Percentiles rank a stretch among this genome's conserved stretches.
These are phyloP conservation scores for Calonectria pauciramosa DNA, from an alignment of 2,329 filamentous ascomycete species.

Conservation along the genomic window DNA sequence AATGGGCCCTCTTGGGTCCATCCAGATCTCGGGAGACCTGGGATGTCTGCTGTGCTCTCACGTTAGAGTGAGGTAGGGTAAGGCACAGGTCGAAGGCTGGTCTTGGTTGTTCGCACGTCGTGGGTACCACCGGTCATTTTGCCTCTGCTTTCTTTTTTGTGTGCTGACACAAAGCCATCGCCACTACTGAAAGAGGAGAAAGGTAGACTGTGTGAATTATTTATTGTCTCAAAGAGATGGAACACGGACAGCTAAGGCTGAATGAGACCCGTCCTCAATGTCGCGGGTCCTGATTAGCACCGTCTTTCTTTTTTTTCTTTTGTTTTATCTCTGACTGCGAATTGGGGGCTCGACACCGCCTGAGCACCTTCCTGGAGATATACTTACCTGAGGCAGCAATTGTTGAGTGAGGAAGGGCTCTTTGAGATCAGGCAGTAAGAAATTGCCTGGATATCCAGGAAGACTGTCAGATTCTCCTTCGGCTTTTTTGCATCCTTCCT, in stretches of 20 bases:
- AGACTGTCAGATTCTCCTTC: background rate
- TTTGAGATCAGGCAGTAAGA: background rate
- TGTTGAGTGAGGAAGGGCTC: background rate
- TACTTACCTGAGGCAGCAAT: background rate
- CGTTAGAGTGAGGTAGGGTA: conserved; percentile 7
- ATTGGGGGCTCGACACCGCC: background rate
- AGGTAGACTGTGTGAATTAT: conserved; percentile 7
- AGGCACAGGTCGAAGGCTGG: conserved; percentile 7
- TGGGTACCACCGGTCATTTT: background rate
- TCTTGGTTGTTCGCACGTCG: background rate
- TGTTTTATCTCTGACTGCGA: conserved; percentile 7
- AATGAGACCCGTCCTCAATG: background rate
- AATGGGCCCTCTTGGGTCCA: conserved; percentile 13
- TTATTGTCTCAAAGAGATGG: conserved; percentile 25
- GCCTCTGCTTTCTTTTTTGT: conserved; percentile 3
- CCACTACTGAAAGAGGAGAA: background rate
- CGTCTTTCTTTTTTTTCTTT: background rate
- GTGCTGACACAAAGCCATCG: background rate
- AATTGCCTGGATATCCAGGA: background rate
- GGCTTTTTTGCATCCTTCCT: background rate
- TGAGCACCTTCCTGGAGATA: background rate
- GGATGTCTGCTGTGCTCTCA: conserved; percentile 5
- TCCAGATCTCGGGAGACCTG: conserved; percentile 15
- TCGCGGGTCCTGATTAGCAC: background rate
- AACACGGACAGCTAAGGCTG: background rate